Evolutionary conservation across 768 basidiomycete species (phyloP).

Genomic region (Serendipita sp.): DNA sequence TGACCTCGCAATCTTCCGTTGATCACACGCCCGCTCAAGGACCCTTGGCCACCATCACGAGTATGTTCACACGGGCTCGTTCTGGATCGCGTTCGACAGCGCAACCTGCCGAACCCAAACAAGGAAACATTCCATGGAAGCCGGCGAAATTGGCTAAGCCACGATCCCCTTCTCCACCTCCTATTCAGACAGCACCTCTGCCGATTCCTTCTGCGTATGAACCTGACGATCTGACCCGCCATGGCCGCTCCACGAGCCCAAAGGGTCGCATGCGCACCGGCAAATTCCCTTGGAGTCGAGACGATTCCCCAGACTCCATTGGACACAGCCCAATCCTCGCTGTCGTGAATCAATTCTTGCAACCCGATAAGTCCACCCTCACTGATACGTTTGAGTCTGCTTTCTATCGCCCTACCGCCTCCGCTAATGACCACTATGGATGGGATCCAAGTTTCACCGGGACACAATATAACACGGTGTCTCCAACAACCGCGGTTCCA

Average conservation of each 20-base stretch:
- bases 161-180: neutral
- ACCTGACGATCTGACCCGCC: neutral
- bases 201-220: neutral
- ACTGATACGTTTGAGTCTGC: neutral
- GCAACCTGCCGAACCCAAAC: neutral
- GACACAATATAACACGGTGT: neutral
- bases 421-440: neutral
- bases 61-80: neutral
- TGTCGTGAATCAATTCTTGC: conserved; percentile 1
- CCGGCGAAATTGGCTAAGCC: neutral
- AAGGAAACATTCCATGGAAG: neutral
- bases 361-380: neutral
- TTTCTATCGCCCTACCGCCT: neutral
- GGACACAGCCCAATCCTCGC: neutral
- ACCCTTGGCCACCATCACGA: neutral
- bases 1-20: neutral
- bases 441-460: neutral
- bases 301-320: neutral
- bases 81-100: neutral
- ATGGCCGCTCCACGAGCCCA: neutral
- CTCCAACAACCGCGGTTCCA: neutral
- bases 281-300: neutral
- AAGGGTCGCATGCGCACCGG: neutral
- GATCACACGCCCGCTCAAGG: neutral
- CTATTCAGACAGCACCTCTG: neutral